Conservation (phyloP, 1,284 basidiomycete species). For the Marasmius oreades region DNA sequence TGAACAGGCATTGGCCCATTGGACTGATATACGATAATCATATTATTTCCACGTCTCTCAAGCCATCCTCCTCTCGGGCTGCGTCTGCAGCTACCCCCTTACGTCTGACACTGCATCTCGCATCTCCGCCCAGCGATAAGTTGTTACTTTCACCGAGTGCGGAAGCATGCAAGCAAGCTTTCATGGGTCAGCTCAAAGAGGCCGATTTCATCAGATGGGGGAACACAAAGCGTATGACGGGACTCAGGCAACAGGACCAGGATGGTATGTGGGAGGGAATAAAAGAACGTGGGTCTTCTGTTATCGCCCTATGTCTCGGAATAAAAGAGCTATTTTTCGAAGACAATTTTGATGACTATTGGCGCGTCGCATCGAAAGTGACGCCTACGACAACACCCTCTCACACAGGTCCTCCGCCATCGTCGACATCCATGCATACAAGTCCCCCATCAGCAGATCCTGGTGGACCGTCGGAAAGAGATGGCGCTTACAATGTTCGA, state of each 20-base stretch:
- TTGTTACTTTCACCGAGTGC: constrained; percentile 74
- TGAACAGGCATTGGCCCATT: constrained; percentile 89
- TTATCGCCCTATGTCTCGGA: constrained; percentile 9
- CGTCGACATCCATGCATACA: constrained; percentile 52
- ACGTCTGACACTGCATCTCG: constrained; percentile 79
- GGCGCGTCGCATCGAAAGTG: constrained; percentile 87
- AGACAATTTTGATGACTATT: constrained; percentile 96
- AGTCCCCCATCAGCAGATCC: constrained; percentile 72
- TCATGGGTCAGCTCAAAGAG: constrained; percentile 93
- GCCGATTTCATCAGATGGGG: constrained; percentile 95
- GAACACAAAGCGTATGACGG: constrained; percentile 88
- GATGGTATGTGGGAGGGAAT: constrained; percentile 95
- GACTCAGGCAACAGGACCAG: constrained; percentile 83
- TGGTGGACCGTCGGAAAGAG: constrained; percentile 51
- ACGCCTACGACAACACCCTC: constrained; percentile 61
- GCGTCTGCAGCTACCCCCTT: constrained; percentile 56
- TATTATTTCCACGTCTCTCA: constrained; percentile 56
- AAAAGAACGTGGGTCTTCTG: constrained; percentile 69
- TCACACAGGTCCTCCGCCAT: constrained; percentile 44
- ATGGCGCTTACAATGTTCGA: constrained; percentile 80
- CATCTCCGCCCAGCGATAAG: constrained; percentile 81
- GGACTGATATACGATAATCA: constrained; percentile 89
- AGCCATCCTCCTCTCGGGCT: constrained; percentile 39
- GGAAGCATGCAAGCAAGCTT: constrained; percentile 85
- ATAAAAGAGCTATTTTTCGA: constrained; percentile 12